A percentile compares a stretch with the other conserved stretches of the same genome.
phyloP scores from a whole-genome alignment of 176 grass and related monocot species.

The Triticum urartu region DNA sequence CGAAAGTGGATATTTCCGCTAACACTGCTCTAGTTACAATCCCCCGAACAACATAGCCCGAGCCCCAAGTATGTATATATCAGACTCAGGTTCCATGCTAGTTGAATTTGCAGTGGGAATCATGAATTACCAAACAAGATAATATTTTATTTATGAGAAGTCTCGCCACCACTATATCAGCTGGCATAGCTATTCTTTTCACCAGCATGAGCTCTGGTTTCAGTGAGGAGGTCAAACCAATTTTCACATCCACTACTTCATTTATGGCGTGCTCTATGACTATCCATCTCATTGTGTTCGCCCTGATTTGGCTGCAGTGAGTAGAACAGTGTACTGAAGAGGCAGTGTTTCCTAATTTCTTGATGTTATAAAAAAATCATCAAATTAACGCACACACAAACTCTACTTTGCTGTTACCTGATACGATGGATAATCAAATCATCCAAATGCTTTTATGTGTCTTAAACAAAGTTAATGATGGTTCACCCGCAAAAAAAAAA shows the following conservation, averaged over 20 bases:
- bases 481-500: too few relatives aligned
- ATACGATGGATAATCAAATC: not conserved
- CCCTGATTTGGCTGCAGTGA: not conserved
- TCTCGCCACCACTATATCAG: not conserved
- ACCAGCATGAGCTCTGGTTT: not conserved
- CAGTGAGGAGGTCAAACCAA: not conserved
- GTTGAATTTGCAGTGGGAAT: not conserved
- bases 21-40: not conserved
- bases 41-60: not conserved
- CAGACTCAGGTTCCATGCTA: not conserved
- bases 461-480: not conserved
- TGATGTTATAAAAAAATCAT: not conserved
- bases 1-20: not conserved
- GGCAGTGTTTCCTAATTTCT: not conserved
- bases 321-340: not conserved
- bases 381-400: not conserved
- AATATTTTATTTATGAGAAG: not conserved
- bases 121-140: not conserved
- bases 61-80: not conserved
- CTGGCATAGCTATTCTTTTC: not conserved
- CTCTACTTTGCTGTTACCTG: not conserved
- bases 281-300: not conserved
- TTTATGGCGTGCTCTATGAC: conserved; percentile 2
- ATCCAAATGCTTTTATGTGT: not conserved
- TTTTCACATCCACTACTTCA: not conserved